Evolutionary conservation across 2,329 filamentous ascomycete genomes (phyloP).

Genomic region (Ophiostoma triangulosporum): DNA sequence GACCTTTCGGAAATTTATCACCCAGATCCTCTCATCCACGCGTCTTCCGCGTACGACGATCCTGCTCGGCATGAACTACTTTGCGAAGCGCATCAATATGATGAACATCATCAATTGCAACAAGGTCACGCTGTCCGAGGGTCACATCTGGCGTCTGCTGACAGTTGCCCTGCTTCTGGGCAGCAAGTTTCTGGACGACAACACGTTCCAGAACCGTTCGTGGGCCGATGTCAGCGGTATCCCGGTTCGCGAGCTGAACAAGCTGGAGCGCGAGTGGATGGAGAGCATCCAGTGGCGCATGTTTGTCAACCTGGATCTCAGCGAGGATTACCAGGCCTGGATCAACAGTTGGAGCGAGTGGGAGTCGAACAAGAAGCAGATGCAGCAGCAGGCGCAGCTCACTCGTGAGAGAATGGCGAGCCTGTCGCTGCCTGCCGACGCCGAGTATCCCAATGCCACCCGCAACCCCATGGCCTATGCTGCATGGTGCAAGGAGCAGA

Average conservation of each 20-base stretch:
- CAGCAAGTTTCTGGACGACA: constrained; percentile 93
- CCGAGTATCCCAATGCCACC: constrained; percentile 20
- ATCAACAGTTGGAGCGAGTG: constrained; percentile 47
- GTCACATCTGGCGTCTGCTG: constrained; percentile 75
- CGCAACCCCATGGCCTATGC: constrained; percentile 24
- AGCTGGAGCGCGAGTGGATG: constrained; percentile 79
- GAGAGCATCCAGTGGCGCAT: constrained; percentile 70
- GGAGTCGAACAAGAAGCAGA: constrained; percentile 40
- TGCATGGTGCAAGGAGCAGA: constrained; percentile 40
- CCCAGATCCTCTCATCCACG: constrained; percentile 80
- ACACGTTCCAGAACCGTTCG: constrained; percentile 93
- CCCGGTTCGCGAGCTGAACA: constrained; percentile 68
- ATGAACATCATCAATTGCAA: constrained; percentile 38
- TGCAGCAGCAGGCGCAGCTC: constrained; percentile 24
- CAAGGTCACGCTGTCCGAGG: constrained; percentile 44
- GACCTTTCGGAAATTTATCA: constrained; percentile 86
- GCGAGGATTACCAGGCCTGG: constrained; percentile 56
- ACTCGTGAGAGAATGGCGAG: constrained; percentile 36
- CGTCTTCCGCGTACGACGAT: constrained; percentile 85
- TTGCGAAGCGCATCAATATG: constrained; percentile 70
- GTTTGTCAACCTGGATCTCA: constrained; percentile 70
- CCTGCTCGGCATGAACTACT: constrained; percentile 76
- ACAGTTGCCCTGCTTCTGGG: constrained; percentile 75
- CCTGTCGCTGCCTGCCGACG: constrained; percentile 35
- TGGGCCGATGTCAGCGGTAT: constrained; percentile 95